Base-by-base conservation (phyloP, 208 protist genomes). In the Tritrichomonas musculus region DNA sequence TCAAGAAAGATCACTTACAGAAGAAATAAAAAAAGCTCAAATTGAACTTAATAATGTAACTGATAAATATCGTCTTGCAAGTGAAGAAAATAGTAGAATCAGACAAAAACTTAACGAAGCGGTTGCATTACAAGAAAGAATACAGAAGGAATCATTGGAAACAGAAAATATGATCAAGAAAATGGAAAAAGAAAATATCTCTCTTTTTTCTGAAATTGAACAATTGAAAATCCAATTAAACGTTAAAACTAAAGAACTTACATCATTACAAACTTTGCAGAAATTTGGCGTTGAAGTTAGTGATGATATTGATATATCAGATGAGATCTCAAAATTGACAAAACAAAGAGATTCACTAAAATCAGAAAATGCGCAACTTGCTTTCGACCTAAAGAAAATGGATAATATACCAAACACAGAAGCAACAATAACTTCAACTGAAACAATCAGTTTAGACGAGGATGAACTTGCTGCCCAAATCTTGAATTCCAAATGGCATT, bases 401-500 rank as follows among this genome's bases (percentile, higher is more conserved):
- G 47, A 25, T 17, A 50, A 88, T 17, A 33, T 39, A 17, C 44
- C 33, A 88, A 25, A 53, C 14, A 88, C 17, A 39, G 25, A 20
- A 39, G 44, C 57, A 33, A n/a, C n/a, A n/a, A 27, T 57, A 57
- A 30, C 77, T 14, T 44, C 44, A 53, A 44, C 41, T 17, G 44
- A 44, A 53, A 20, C 47, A 36, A 50, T 88, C 17, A 53, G 41
- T 20, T 2, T 88, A 0, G 77, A 88, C 39, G 77, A 88, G 39
- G 77, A 88, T 88, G 77, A 88, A 57, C 39, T 88, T 5, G 77
- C 77, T 17, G 77, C 77, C 0, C 77, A 88, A 50, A 88, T 88
- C 57, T 39, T 88, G 17, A 44, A 88, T 0, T 60, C 77, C 4
- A 88, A 88, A 88, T 47, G 33, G 33, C 77, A 88, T 82, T 82